Evolutionary conservation across 2,329 filamentous ascomycete species (phyloP), one percentile per base, ranked within the genome.

Genomic region (Cercospora janseana): DNA sequence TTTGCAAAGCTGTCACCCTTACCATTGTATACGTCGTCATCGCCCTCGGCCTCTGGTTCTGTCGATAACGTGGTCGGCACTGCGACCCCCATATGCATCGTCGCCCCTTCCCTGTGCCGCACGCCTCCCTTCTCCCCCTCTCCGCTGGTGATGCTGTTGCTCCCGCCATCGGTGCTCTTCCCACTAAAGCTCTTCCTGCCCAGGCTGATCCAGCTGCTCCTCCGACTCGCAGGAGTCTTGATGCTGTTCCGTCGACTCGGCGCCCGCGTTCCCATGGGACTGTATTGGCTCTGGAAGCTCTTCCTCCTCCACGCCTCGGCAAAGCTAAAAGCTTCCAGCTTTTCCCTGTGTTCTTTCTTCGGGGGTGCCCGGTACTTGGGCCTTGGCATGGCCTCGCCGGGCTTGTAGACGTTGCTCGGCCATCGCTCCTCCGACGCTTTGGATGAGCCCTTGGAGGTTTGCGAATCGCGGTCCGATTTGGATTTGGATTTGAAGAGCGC

Each of bases 371-470:
- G 70, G 61, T 78, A 78, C 56, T 78, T 78, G 13, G 73, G 64
- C 16, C 71, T 69, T 4, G 75, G 75, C 72, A 78, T 76, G 51
- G 73, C 69, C 65, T 78, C 75, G 61, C 74, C 74, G 5, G 75
- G 74, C 61, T 73, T 71, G 66, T 77, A 77, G 57, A 75, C 70
- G 51, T 73, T 72, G 60, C 66, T 69, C 15, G 73, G 69, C 58
- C 66, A 70, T 53, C 68, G 64, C 9, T 64, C 60, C 50, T 60
- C 55, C 28, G 64, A 66, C 21, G 63, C 53, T 46, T 56, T 55
- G 13, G 56, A 61, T 16, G 60, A 61, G 21, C 59, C 50, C 29
- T 58, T 60, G 43, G 60, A 60, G 31, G 62, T 53, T 40, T 59
- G 56, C 16, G 59, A 62, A 43, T 61, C 58, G 41, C 57, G 57